A percentile compares a stretch with the other conserved stretches of the same genome.
phyloP scores from a whole-genome alignment of 106 monocot species.

The Dioscorea dumetorum region DNA sequence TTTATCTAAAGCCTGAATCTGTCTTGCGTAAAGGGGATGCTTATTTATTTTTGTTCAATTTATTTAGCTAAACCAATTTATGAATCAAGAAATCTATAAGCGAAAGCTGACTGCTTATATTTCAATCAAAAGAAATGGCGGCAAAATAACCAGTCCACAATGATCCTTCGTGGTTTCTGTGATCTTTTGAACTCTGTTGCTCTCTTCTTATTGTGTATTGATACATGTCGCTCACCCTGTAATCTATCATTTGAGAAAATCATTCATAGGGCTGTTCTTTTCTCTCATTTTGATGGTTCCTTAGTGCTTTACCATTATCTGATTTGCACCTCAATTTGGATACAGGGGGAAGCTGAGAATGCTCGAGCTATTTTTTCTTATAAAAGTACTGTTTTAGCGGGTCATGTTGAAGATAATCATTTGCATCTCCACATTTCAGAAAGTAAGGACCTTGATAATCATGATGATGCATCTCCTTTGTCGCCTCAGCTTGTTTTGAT shows the following conservation, averaged over 20 bases:
- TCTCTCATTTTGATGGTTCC: not conserved
- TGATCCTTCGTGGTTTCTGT: too few relatives aligned
- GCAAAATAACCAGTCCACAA: too few relatives aligned
- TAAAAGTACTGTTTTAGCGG: constrained; percentile 69
- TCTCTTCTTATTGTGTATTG: too few relatives aligned
- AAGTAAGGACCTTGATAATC: constrained; percentile 45
- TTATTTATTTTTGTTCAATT: too few relatives aligned
- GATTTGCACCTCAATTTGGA: constrained; percentile 3
- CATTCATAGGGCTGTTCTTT: not conserved
- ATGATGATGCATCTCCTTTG: constrained; percentile 16
- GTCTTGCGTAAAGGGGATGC: too few relatives aligned
- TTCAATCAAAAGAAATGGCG: too few relatives aligned
- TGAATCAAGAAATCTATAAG: too few relatives aligned
- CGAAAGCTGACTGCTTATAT: too few relatives aligned
- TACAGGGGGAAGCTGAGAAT: constrained; percentile 87
- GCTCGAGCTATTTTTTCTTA: constrained; percentile 55
- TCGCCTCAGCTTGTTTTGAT: constrained; percentile 52
- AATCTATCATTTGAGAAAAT: not conserved
- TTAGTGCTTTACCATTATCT: not conserved
- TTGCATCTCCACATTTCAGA: constrained; percentile 66
- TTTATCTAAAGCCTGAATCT: too few relatives aligned
- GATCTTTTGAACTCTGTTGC: too few relatives aligned
- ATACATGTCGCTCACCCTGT: too few relatives aligned
- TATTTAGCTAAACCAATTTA: too few relatives aligned
- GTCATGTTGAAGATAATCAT: constrained; percentile 41